A percentile compares a stretch with the other conserved stretches of the same genome.
Evolutionary conservation across 1,139 yeast species (phyloP).

Genomic region (Zhuliangozyma parablackwelliae): DNA sequence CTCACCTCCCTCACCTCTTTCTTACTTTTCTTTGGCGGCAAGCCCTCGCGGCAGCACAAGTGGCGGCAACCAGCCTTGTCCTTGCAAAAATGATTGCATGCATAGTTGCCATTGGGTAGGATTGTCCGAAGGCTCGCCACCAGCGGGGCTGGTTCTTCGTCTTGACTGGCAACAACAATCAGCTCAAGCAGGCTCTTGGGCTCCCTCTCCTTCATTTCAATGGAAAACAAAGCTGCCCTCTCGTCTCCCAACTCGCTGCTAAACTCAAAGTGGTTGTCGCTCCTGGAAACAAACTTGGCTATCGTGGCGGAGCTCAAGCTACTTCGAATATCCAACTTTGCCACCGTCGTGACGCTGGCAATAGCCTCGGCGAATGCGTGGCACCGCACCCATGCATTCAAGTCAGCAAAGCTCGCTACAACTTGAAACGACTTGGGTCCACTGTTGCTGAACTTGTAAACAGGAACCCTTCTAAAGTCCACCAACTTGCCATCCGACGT

Average conservation of each 20-base stretch:
- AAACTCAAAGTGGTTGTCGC: constrained; percentile 1
- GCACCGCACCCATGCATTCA: constrained; percentile 17
- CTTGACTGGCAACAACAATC: no score
- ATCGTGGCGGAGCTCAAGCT: constrained; percentile 18
- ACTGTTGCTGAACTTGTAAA: constrained; percentile 19
- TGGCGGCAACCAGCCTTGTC: constrained; percentile 35
- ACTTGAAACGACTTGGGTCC: constrained; percentile 19
- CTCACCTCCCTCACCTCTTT: background rate
- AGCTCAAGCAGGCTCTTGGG: no score
- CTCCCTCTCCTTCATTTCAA: no score
- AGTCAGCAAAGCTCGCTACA: constrained; percentile 11
- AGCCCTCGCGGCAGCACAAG: constrained; percentile 41
- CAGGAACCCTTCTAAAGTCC: constrained; percentile 34
- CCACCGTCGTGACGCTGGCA: constrained; percentile 21
- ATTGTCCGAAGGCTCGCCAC: no score
- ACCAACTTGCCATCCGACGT: constrained; percentile 22
- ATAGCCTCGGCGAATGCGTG: constrained; percentile 31
- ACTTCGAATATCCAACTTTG: no score
- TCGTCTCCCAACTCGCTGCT: no score
- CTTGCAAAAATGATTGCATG: constrained; percentile 38
- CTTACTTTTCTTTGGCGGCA: constrained; percentile 11
- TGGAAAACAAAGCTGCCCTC: no score
- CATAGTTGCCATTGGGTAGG: constrained; percentile 20
- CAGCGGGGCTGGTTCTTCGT: no score
- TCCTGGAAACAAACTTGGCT: constrained; percentile 38